Evolutionary conservation across 768 basidiomycete species (phyloP).

Genomic region (Fistulinella prunicolor): DNA sequence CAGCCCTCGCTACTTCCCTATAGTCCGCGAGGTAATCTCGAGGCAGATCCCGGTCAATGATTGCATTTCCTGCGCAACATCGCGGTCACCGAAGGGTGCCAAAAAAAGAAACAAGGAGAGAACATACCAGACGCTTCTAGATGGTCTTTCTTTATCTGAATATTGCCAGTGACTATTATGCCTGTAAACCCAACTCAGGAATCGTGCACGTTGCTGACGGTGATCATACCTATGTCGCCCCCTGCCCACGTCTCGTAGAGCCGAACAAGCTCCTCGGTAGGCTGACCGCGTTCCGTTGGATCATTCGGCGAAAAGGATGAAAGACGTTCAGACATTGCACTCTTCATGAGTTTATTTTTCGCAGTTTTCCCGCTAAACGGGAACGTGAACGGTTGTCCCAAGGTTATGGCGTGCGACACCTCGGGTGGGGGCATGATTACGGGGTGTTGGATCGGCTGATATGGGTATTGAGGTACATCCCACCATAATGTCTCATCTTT

Average conservation of each 20-base stretch:
- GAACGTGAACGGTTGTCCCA: slow-evolving; percentile 27
- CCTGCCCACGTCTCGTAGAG: slow-evolving; percentile 35
- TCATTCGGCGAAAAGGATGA: slow-evolving; percentile 33
- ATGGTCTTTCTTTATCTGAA: slow-evolving; percentile 34
- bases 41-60: slow-evolving; percentile 30
- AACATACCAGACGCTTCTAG: slow-evolving; percentile 33
- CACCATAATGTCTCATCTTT: slow-evolving; percentile 12
- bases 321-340: slow-evolving; percentile 36
- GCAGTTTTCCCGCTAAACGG: slow-evolving; percentile 30
- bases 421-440: slow-evolving; percentile 16
- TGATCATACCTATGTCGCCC: slow-evolving; percentile 28
- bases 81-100: no score
- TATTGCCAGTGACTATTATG: slow-evolving; percentile 33
- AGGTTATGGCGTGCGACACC: slow-evolving; percentile 15
- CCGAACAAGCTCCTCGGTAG: slow-evolving; percentile 33
- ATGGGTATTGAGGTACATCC: slow-evolving; percentile 13
- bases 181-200: slow-evolving; percentile 19
- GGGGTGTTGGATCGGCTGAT: slow-evolving; percentile 12
- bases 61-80: slow-evolving; percentile 25
- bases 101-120: not conserved
- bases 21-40: slow-evolving; percentile 22
- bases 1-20: slow-evolving; percentile 26
- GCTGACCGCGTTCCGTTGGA: slow-evolving; percentile 28
- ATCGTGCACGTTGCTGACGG: not conserved
- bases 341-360: slow-evolving; percentile 34